Base-by-base conservation (phyloP, 495 filamentous ascomycete genomes). In the Penicillium verhagenii region DNA sequence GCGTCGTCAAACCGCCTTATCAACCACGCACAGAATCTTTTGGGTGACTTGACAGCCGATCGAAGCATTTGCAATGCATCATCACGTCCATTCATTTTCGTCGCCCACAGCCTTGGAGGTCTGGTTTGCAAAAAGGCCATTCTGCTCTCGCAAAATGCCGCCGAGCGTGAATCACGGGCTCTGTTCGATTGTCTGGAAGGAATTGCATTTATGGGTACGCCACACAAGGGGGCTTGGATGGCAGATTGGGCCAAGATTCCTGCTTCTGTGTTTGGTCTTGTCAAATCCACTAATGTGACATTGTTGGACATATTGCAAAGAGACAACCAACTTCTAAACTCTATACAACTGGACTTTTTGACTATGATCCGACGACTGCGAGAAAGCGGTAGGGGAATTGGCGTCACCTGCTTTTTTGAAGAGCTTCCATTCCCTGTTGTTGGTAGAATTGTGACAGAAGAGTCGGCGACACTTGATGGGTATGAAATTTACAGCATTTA, bases 131-230 rank as follows among this genome's bases (percentile, higher is more conserved):
- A 78, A 42, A 42, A 50, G 31, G 44, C 65, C 19, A 57, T 65
- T 35, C 47, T 52, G 1, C 21, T 44, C 19, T 61, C 59, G 3
- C 57, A 43, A 45, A 56, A 51, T 19, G 53, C 40, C 28, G 39
- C 50, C 35, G 68, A 59, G 24, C 5, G 39, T 43, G 64, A 72
- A 56, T 61, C 74, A 2, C 52, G 59, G 25, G 54, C 40, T 8
- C 59, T 78, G 7, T 60, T 70, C 26, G 33, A 56, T 10, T 66
- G 13, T 13, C 71, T 68, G n/a, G 52, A 56, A 9, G 72, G 66
- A 7, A 65, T 79, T 29, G 50, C 64, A 7, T 79, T 78, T 52
- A 61, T 78, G 6, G 70, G 73, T 2, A 74, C 73, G 23, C 74
- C 74, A 5, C 75, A 79, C 52, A 54, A 46, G 23, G 72, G 72